A percentile compares a stretch with the other conserved stretches of the same genome.
Conservation (phyloP, 495 filamentous ascomycete genomes). For the Choiromyces venosus region DNA sequence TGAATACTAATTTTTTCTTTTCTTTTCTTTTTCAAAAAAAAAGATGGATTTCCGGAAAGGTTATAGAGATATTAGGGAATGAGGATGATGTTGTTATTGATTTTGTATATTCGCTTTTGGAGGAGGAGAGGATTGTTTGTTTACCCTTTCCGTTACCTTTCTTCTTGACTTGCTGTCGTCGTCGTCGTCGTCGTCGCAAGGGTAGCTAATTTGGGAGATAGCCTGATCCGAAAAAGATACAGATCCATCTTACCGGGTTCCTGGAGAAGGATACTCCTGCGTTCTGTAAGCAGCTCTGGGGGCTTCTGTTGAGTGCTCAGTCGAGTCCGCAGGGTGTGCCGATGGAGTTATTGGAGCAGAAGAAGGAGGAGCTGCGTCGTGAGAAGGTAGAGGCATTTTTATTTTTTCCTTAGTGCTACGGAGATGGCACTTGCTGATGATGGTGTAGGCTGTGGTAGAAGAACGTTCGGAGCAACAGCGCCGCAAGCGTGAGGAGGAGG, state of each 20-base stretch:
- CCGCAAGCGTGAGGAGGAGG: conserved; percentile 56
- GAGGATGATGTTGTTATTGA: conserved; percentile 96
- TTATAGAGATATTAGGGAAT: conserved; percentile 76
- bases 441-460: conserved; percentile 67
- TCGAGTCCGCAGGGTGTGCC: conserved; percentile 82
- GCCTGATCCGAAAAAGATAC: conserved; percentile 92
- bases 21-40: neutral
- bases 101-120: conserved; percentile 82
- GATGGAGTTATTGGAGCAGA: conserved; percentile 88
- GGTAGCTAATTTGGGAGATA: conserved; percentile 43
- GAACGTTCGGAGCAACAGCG: conserved; percentile 63
- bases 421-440: conserved; percentile 33
- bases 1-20: conserved; percentile 4
- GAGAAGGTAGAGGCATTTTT: conserved; percentile 62
- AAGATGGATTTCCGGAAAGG: conserved; percentile 87
- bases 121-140: conserved; percentile 72
- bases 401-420: neutral
- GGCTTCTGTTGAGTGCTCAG: conserved; percentile 82
- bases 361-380: conserved; percentile 88
- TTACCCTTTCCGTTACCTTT: neutral
- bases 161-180: conserved; percentile 11
- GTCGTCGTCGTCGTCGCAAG: too few relatives aligned
- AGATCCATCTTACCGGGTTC: conserved; percentile 90
- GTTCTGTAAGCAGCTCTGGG: conserved; percentile 95
- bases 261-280: conserved; percentile 84